A percentile compares a stretch with the other conserved stretches of the same genome.
Conservation (phyloP, 768 basidiomycete species). For the Leucosporidium creatinivorum region DNA sequence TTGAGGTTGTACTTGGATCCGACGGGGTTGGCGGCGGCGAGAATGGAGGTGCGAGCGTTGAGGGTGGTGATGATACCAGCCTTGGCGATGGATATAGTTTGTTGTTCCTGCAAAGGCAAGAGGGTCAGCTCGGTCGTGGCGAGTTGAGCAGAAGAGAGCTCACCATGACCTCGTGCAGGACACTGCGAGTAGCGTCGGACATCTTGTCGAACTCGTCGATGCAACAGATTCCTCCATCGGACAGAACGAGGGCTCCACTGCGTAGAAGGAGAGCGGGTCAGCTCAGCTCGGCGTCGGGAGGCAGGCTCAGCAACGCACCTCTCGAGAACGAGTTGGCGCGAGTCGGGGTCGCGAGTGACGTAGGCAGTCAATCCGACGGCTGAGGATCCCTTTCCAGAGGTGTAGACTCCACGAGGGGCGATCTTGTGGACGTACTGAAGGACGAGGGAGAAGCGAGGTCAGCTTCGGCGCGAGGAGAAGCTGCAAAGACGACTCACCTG, state of each 20-base stretch:
- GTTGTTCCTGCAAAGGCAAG: conserved; percentile 51
- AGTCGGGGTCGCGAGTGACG: conserved; percentile 94
- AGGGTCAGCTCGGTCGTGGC: neutral
- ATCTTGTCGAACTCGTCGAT: conserved; percentile 84
- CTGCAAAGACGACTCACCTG: conserved; percentile 51
- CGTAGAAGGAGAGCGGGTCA: conserved; percentile 4
- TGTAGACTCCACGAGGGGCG: conserved; percentile 93
- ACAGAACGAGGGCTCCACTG: conserved; percentile 86
- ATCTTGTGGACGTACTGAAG: conserved; percentile 95
- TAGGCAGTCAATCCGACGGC: conserved; percentile 98
- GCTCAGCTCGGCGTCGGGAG: neutral
- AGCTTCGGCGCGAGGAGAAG: neutral
- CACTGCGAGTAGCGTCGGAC: conserved; percentile 48
- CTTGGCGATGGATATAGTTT: conserved; percentile 52
- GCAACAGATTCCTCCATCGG: conserved; percentile 95
- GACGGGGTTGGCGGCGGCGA: conserved; percentile 95
- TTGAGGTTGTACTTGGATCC: conserved; percentile 90
- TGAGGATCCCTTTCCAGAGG: conserved; percentile 95
- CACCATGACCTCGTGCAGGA: conserved; percentile 56
- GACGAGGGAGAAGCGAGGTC: conserved; percentile 17
- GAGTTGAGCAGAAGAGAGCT: conserved; percentile 19
- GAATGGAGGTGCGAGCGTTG: conserved; percentile 51
- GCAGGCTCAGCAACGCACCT: conserved; percentile 51
- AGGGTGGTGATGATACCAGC: conserved; percentile 52
- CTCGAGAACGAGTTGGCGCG: conserved; percentile 94